A percentile compares a stretch with the other conserved stretches of the same genome.
Evolutionary conservation across 305 asterid genomes (phyloP).

Genomic region (Solanum hybrid): DNA sequence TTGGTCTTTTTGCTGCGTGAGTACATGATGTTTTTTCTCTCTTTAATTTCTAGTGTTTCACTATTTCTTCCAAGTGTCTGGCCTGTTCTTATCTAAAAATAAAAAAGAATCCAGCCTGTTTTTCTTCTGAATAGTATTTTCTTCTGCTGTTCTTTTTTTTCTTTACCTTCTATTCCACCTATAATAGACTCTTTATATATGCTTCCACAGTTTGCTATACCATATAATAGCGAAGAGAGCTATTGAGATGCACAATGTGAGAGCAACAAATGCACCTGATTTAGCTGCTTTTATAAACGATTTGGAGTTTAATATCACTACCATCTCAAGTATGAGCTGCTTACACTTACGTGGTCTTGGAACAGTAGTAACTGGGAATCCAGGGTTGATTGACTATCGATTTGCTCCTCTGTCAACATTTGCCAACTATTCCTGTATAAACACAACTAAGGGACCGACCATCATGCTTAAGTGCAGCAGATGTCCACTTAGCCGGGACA

Average conservation of each 20-base stretch:
- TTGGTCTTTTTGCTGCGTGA: conserved; percentile 88
- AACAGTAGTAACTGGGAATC: conserved; percentile 55
- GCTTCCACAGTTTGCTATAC: conserved; percentile 69
- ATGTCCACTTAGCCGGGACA: conserved; percentile 55
- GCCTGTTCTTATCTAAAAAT: neutral
- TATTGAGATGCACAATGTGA: conserved; percentile 80
- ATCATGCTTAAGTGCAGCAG: conserved; percentile 52
- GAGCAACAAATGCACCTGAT: conserved; percentile 84
- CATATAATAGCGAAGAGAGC: conserved; percentile 77
- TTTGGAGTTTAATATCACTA: conserved; percentile 70
- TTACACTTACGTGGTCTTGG: conserved; percentile 81
- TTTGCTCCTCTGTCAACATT: conserved; percentile 56
- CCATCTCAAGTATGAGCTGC: conserved; percentile 88
- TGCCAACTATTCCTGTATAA: conserved; percentile 70
- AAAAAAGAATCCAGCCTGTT: neutral
- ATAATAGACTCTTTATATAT: neutral
- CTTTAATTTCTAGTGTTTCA: neutral
- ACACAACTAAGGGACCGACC: conserved; percentile 81
- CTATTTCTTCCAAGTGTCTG: neutral
- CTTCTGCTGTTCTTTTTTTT: neutral
- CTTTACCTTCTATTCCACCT: neutral
- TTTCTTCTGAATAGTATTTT: neutral
- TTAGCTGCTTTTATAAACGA: conserved; percentile 65
- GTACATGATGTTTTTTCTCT: conserved; percentile 15
- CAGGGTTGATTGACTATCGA: conserved; percentile 56